phyloP scores from a whole-genome alignment of 495 filamentous ascomycete species.

The Tirmania nivea region DNA sequence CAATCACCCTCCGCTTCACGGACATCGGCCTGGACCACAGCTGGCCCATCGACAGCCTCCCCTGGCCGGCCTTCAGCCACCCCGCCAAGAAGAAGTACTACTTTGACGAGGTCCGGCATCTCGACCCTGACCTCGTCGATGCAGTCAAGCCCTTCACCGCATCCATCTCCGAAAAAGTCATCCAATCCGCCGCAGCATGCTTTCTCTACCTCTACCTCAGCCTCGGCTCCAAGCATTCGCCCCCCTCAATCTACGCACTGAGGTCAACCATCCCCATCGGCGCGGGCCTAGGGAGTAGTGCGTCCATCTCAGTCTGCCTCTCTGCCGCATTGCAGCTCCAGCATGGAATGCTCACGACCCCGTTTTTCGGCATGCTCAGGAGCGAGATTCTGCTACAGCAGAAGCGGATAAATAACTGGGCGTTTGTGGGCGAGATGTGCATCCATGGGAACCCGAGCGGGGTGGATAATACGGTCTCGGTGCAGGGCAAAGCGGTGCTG shows the following conservation, averaged over 20 bases:
- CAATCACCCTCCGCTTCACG: conserved; percentile 64
- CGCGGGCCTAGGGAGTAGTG: conserved; percentile 79
- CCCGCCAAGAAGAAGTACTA: conserved; percentile 80
- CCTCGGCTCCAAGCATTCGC: conserved; percentile 53
- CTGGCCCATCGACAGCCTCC: conserved; percentile 77
- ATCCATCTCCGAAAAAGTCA: conserved; percentile 58
- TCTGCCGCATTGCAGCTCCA: conserved; percentile 69
- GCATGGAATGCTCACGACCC: conserved; percentile 64
- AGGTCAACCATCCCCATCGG: conserved; percentile 87
- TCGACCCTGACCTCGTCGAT: conserved; percentile 59
- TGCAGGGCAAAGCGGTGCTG: conserved; percentile 76
- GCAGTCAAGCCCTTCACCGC: conserved; percentile 57
- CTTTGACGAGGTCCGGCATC: conserved; percentile 62
- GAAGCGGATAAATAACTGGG: conserved; percentile 91
- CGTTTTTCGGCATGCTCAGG: conserved; percentile 67
- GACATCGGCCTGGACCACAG: conserved; percentile 71
- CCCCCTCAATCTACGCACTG: conserved; percentile 68
- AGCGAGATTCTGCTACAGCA: conserved; percentile 65
- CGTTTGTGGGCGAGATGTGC: conserved; percentile 87
- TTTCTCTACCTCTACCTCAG: conserved; percentile 91
- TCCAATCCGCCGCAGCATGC: conserved; percentile 51
- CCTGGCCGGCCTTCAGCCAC: conserved; percentile 59
- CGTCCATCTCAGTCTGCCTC: conserved; percentile 78
- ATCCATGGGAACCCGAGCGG: conserved; percentile 93
- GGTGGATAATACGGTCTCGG: conserved; percentile 92